A percentile compares a stretch with the other conserved stretches of the same genome.
Conservation (phyloP, 768 basidiomycete species). For the Panaeolus papilionaceus region DNA sequence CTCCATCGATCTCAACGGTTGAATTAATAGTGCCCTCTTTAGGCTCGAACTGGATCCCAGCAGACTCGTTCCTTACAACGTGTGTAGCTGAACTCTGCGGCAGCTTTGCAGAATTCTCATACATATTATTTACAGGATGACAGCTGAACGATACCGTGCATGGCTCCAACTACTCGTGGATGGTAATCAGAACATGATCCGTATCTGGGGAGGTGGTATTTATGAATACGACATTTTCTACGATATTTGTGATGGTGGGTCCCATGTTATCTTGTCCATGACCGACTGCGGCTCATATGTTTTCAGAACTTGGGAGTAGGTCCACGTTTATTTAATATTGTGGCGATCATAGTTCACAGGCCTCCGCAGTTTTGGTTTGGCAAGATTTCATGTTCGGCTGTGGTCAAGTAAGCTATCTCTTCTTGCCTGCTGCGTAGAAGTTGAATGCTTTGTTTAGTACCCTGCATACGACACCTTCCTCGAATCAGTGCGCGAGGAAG, state of each 20-base stretch:
- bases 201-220: constrained; percentile 95
- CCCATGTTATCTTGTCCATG: not conserved
- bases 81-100: constrained; percentile 36
- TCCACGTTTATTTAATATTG: constrained; percentile 13
- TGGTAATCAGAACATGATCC: constrained; percentile 92
- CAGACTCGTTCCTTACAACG: constrained; percentile 89
- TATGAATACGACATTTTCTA: constrained; percentile 88
- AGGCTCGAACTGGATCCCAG: constrained; percentile 96
- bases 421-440: constrained; percentile 16
- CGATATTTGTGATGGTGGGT: constrained; percentile 76
- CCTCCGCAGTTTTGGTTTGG: constrained; percentile 82
- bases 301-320: constrained; percentile 70
- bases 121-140: constrained; percentile 39
- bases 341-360: constrained; percentile 16
- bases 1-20: not conserved
- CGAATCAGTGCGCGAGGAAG: constrained; percentile 76
- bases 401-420: constrained; percentile 65
- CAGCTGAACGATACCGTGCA: constrained; percentile 63
- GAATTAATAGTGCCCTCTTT: not conserved
- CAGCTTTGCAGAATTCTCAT: constrained; percentile 7
- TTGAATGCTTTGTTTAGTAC: constrained; percentile 54
- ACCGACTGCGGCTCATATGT: constrained; percentile 3
- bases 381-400: constrained; percentile 99
- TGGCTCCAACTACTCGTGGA: constrained; percentile 89
- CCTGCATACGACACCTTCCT: constrained; percentile 87